These are phyloP conservation scores for Leishmania major DNA, from an alignment of 208 protist genomes.

Conservation along the genomic window DNA sequence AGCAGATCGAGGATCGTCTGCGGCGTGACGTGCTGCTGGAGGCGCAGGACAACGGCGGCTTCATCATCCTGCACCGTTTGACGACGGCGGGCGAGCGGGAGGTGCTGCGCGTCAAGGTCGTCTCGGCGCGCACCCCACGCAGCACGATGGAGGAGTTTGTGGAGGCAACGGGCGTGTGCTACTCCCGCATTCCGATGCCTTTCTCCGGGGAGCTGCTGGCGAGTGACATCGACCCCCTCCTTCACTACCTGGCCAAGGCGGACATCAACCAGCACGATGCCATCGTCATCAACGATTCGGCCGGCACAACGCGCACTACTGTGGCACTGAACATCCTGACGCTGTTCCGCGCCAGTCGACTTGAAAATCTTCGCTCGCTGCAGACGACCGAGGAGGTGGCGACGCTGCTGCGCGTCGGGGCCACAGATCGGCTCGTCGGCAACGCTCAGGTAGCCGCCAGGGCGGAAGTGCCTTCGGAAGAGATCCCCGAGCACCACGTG, in stretches of 20 bases:
- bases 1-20: constrained; percentile 90
- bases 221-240: constrained; percentile 83
- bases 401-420: constrained; percentile 46
- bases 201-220: constrained; percentile 80
- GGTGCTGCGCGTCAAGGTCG: constrained; percentile 62
- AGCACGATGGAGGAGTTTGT: constrained; percentile 78
- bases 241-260: constrained; percentile 58
- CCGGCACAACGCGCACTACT: constrained; percentile 70
- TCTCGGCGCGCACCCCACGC: constrained; percentile 66
- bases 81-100: constrained; percentile 38
- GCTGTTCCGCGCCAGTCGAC: constrained; percentile 60
- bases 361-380: constrained; percentile 49
- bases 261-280: constrained; percentile 45
- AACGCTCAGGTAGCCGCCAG: constrained; percentile 45
- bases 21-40: constrained; percentile 80
- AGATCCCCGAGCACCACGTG: constrained; percentile 58
- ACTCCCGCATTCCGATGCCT: constrained; percentile 83
- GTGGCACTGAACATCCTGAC: constrained; percentile 84
- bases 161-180: constrained; percentile 47
- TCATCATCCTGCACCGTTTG: constrained; percentile 73
- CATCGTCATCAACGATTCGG: constrained; percentile 84
- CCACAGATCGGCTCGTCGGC: constrained; percentile 36
- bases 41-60: constrained; percentile 74
- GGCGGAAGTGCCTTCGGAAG: constrained; percentile 28
- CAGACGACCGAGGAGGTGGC: constrained; percentile 43